These are phyloP conservation scores for Cynara cardunculus DNA, from an alignment of 129 eudicot species.

Conservation along the genomic window DNA sequence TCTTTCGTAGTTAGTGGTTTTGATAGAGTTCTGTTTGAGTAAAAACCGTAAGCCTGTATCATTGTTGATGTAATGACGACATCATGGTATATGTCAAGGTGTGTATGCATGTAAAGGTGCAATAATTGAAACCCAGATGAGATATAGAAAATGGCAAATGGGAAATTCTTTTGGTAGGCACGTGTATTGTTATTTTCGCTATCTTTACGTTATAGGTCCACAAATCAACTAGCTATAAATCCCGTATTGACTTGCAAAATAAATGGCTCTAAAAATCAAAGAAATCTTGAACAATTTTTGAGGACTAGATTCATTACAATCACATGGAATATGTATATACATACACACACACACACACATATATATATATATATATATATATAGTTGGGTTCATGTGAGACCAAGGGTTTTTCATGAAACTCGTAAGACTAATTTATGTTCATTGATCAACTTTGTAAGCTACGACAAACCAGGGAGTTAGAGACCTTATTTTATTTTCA, in stretches of 20 bases:
- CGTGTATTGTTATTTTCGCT: slow-evolving; percentile 14
- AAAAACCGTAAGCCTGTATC: slow-evolving; percentile 3
- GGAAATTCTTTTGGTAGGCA: slow-evolving; percentile 4
- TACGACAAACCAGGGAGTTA: too few species aligned
- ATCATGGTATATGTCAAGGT: slow-evolving; percentile 12
- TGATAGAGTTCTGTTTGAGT: not conserved
- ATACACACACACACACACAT: too few species aligned
- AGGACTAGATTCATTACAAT: not conserved
- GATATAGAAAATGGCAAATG: not conserved
- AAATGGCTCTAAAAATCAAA: not conserved
- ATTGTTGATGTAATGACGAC: slow-evolving; percentile 18
- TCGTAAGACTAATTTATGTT: too few species aligned
- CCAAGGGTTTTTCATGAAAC: too few species aligned
- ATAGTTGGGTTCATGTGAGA: too few species aligned
- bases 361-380: not conserved
- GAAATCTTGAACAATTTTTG: not conserved
- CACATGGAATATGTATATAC: not conserved
- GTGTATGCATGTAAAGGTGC: not conserved
- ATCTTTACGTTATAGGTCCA: slow-evolving; percentile 14
- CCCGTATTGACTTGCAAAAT: not conserved
- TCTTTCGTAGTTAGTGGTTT: not conserved
- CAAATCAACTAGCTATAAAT: not conserved
- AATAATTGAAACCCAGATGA: not conserved
- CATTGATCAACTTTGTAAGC: too few species aligned
- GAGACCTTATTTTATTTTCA: too few species aligned